Evolutionary conservation across 2,329 filamentous ascomycete species (phyloP), one percentile per base, ranked within the genome.

Genomic region (Penicillium sp.): DNA sequence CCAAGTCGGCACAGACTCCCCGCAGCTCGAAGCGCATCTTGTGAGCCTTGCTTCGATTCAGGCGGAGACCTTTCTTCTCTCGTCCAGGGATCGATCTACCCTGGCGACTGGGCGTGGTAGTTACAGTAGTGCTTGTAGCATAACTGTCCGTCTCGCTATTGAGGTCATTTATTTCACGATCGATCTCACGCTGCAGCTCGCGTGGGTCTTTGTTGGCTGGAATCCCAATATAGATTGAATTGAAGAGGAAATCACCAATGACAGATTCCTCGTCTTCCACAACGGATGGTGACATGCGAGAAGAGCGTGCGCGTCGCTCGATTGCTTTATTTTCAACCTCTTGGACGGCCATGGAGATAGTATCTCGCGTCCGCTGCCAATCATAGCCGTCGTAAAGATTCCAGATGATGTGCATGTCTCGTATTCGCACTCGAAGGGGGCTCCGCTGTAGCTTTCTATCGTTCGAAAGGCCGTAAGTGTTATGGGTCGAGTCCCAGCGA

Each of bases 371-470:
- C 36, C 84, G 83, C 61, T 87, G 84, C 95, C 95, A 99, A 72
- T 99, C 95, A 68, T 96, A 99, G 1, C 94, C 94, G 75, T 99
- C 94, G 70, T 94, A 97, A 1, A 99, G 78, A 66, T 99, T 96
- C 94, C 94, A 99, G 53, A 97, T 97, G 45, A 97, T 78, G 68
- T 97, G 91, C 5, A 96, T 87, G 66, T 97, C 91, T 21, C 90
- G 86, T 13, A 97, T 82, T 4, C 85, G 85, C 2, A 97, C 79
- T 57, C 85, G 86, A 12, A 99, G 74, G 5, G 93, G 90, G 55
- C 87, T 90, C 46, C 79, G 80, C 32, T 80, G 79, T 7, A 86
- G 77, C 55, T 87, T 84, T 8, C 76, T 70, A 43, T 83, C 79
- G 36, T 88, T 86, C 1, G 84, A 80, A 34, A 80, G 77, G 47